phyloP scores from a whole-genome alignment of 306 rosid species.

The Glycyrrhiza uralensis region DNA sequence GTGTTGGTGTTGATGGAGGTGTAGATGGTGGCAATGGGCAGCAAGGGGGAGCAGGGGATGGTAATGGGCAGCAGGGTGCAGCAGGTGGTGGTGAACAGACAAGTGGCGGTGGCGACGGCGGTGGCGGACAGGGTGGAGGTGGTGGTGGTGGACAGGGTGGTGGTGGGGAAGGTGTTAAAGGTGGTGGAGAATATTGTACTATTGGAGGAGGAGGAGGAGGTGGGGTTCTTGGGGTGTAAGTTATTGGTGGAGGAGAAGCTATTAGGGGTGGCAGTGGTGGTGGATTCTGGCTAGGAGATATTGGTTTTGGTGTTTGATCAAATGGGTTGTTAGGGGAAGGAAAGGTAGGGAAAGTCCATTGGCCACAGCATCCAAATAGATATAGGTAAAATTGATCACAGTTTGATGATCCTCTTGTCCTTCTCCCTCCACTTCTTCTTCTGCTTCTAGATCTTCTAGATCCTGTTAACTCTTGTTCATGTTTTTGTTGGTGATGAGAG shows the following conservation, averaged over 20 bases:
- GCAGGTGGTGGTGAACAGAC: not conserved
- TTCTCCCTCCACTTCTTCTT: not conserved
- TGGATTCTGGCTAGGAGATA: too few species aligned
- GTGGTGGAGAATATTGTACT: not conserved
- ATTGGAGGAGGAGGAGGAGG: slow-evolving; percentile 1
- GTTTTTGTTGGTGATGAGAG: slow-evolving; percentile 16
- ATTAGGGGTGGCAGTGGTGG: slow-evolving; percentile 18
- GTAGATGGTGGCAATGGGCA: not conserved
- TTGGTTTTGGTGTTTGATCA: slow-evolving; percentile 44
- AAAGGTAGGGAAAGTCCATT: slow-evolving; percentile 73
- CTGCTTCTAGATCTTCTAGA: slow-evolving; percentile 10
- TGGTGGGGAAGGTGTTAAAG: not conserved
- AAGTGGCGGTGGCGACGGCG: not conserved
- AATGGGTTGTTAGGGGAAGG: slow-evolving; percentile 73
- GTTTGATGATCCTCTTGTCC: slow-evolving; percentile 29
- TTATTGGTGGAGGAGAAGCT: slow-evolving; percentile 40
- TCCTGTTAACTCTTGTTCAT: slow-evolving; percentile 33
- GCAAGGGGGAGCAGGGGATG: slow-evolving; percentile 14
- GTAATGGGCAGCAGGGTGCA: slow-evolving; percentile 26
- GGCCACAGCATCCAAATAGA: slow-evolving; percentile 59
- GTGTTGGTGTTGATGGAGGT: not conserved
- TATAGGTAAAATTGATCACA: slow-evolving; percentile 71
- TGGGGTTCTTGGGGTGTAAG: slow-evolving; percentile 15
- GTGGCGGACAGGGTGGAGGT: not conserved
- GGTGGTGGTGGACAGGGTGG: not conserved